Percentiles rank a stretch among this genome's conserved stretches.
Evolutionary conservation across 2,329 filamentous ascomycete species (phyloP).

Genomic region (Epichloe sylvatica): DNA sequence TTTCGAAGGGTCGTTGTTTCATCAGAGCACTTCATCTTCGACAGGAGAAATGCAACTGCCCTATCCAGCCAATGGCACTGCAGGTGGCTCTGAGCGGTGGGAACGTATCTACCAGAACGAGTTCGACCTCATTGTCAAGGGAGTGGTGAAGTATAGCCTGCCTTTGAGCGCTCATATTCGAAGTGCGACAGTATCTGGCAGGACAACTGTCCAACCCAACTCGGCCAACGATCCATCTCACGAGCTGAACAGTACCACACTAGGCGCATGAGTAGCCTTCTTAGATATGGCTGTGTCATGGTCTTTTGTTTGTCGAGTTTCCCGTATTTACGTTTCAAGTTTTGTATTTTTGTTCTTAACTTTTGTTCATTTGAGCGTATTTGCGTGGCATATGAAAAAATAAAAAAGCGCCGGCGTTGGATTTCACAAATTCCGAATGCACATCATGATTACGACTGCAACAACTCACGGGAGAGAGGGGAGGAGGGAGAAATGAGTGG

Average conservation of each 20-base stretch:
- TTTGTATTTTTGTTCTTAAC: conserved; percentile 10
- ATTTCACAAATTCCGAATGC: conserved; percentile 15
- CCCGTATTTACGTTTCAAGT: background rate
- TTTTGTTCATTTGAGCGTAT: conserved; percentile 21
- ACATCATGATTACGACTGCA: conserved; percentile 16
- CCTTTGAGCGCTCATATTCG: conserved; percentile 47
- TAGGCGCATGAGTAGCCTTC: conserved; percentile 3
- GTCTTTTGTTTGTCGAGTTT: background rate
- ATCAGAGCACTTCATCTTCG: conserved; percentile 55
- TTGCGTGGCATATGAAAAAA: conserved; percentile 21
- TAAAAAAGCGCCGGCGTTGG: conserved; percentile 20
- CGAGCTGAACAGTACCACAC: conserved; percentile 59
- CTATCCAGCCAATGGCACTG: conserved; percentile 78
- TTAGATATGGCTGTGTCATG: background rate
- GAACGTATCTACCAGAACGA: conserved; percentile 80
- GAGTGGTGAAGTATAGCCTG: conserved; percentile 70
- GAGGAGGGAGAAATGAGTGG: background rate
- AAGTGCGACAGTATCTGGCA: conserved; percentile 45
- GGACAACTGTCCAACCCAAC: conserved; percentile 47
- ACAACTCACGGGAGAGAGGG: conserved; percentile 10
- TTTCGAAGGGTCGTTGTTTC: conserved; percentile 83
- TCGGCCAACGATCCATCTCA: conserved; percentile 45
- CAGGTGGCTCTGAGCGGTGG: conserved; percentile 76
- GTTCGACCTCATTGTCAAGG: conserved; percentile 85
- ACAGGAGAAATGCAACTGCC: conserved; percentile 70